Conservation (phyloP, 345 rosid genomes). For the Euphorbia lathyris region DNA sequence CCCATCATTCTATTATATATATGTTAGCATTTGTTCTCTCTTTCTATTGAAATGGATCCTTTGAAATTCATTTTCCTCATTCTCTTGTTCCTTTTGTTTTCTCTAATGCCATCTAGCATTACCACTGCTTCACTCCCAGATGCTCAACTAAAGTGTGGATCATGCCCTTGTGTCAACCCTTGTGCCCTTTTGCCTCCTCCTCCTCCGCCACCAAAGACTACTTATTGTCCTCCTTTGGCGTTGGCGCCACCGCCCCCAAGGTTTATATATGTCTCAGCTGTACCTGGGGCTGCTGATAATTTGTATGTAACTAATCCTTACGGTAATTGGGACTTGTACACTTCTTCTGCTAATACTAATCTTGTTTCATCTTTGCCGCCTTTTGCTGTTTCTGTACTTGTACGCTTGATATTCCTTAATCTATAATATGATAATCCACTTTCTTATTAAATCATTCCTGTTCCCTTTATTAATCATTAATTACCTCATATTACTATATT, state of each 20-base stretch:
- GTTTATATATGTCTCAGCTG: slow-evolving; percentile 42
- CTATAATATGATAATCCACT: not conserved
- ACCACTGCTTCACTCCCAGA: slow-evolving; percentile 15
- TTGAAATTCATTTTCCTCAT: not conserved
- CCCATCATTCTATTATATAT: not conserved
- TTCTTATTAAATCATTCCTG: not conserved
- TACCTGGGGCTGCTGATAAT: slow-evolving; percentile 36
- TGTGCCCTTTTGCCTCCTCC: slow-evolving; percentile 41
- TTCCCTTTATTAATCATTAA: not conserved
- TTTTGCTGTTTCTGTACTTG: slow-evolving; percentile 24
- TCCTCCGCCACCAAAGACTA: slow-evolving; percentile 9
- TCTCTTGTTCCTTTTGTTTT: slow-evolving; percentile 15
- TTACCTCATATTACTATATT: not conserved
- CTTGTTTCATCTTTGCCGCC: slow-evolving; percentile 12
- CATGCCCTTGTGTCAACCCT: slow-evolving; percentile 51
- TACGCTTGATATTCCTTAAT: slow-evolving; percentile 9
- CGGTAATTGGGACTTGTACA: slow-evolving; percentile 35
- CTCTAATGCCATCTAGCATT: slow-evolving; percentile 13
- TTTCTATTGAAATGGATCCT: not conserved
- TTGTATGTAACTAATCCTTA: slow-evolving; percentile 36
- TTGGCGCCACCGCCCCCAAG: slow-evolving; percentile 46
- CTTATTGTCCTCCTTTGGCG: slow-evolving; percentile 28
- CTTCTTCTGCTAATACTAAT: slow-evolving; percentile 22
- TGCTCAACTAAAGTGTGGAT: slow-evolving; percentile 39
- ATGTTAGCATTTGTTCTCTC: not conserved